Conservation (phyloP, 1,139 yeast species). For the Magnusiomyces starmeri region DNA sequence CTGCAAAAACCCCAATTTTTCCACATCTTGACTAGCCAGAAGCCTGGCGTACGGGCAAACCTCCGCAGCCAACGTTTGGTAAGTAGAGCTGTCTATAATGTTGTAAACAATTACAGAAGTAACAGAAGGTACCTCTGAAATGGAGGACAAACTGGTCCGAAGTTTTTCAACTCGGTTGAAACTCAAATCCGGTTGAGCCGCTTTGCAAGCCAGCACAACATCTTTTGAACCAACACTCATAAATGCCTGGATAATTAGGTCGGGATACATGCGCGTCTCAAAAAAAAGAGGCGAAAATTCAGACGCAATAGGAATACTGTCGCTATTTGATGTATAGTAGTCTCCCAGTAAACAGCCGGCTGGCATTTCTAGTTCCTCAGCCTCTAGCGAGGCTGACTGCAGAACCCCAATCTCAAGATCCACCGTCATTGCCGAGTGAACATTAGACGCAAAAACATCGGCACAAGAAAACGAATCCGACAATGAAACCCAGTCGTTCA, state of each 20-base stretch:
- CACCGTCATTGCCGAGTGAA: neutral
- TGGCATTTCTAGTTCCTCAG: slow-evolving; percentile 2
- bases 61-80: neutral
- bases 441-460: neutral
- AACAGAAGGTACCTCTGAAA: neutral
- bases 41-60: slow-evolving; percentile 4
- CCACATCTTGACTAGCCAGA: neutral
- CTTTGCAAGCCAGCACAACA: neutral
- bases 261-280: neutral
- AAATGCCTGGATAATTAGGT: too few relatives aligned
- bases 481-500: neutral
- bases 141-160: neutral
- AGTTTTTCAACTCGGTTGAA: too few relatives aligned
- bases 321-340: neutral
- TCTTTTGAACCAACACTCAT: too few relatives aligned
- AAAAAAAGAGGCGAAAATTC: neutral
- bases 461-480: slow-evolving; percentile 5
- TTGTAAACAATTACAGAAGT: neutral
- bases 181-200: neutral
- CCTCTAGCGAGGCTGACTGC: neutral
- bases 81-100: neutral
- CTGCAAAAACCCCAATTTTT: neutral
- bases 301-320: neutral
- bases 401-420: neutral
- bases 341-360: slow-evolving; percentile 5